Conservation (phyloP, 148 eudicot genomes). For the Persicaria tinctoria region DNA sequence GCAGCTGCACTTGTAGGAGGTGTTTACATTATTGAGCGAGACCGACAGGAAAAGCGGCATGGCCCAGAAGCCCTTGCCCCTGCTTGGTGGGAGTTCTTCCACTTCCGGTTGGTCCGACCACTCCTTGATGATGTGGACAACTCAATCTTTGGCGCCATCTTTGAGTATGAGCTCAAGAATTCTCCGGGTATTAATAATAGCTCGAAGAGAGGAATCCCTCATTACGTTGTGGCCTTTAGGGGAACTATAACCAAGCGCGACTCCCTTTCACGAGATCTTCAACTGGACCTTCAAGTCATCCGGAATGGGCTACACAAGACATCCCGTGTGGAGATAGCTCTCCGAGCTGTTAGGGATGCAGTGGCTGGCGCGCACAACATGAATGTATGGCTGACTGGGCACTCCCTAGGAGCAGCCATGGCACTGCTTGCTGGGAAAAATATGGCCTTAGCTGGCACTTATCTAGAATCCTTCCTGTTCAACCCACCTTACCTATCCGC, state of each 20-base stretch:
- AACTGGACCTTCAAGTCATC: conserved; percentile 63
- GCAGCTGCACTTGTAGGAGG: conserved; percentile 83
- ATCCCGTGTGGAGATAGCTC: conserved; percentile 62
- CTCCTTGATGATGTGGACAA: conserved; percentile 73
- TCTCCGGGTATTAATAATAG: conserved; percentile 9
- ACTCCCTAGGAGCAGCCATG: conserved; percentile 88
- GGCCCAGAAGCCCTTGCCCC: conserved; percentile 63
- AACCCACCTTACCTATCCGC: conserved; percentile 84
- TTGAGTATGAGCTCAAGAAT: conserved; percentile 37
- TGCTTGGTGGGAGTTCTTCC: conserved; percentile 79
- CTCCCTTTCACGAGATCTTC: conserved; percentile 59
- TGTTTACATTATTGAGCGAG: conserved; percentile 73
- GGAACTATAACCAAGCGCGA: conserved; percentile 75
- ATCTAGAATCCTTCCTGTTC: conserved; percentile 65
- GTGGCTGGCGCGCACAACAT: conserved; percentile 56
- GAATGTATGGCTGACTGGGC: conserved; percentile 74
- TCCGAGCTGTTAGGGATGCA: conserved; percentile 53
- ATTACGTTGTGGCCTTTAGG: conserved; percentile 65
- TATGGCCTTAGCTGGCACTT: conserved; percentile 56
- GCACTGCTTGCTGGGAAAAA: conserved; percentile 80
- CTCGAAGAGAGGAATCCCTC: conserved; percentile 33
- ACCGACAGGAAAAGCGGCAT: conserved; percentile 64
- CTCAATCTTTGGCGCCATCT: conserved; percentile 76
- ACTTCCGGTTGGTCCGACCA: conserved; percentile 40
- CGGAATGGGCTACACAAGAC: conserved; percentile 64